These are phyloP conservation scores for Lunasporangiospora selenospora DNA, from an alignment of 192 early-diverging fungal genomes.

Conservation along the genomic window DNA sequence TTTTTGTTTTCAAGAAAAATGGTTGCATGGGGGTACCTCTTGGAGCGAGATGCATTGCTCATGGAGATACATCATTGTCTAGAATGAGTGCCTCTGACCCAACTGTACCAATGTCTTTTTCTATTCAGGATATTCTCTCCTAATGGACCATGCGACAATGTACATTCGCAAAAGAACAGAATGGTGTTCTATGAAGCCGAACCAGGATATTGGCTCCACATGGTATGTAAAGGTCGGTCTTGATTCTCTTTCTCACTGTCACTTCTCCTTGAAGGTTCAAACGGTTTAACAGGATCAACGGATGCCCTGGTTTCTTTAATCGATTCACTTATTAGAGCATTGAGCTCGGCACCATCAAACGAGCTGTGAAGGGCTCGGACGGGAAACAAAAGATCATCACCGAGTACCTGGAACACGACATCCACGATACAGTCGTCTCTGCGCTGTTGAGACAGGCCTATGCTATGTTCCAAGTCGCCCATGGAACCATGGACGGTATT, in stretches of 20 bases:
- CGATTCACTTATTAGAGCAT: constrained; percentile 20
- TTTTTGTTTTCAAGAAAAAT: not conserved
- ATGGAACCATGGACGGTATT: constrained; percentile 21
- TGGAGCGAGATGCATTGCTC: not conserved
- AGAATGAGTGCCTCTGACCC: not conserved
- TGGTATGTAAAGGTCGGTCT: constrained; percentile 47
- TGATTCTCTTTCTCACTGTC: not conserved
- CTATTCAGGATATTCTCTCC: constrained; percentile 58
- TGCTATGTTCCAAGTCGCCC: constrained; percentile 57
- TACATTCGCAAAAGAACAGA: constrained; percentile 67
- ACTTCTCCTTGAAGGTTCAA: not conserved
- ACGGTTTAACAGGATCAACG: not conserved
- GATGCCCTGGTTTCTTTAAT: not conserved
- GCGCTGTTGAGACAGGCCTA: constrained; percentile 57
- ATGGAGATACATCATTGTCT: not conserved
- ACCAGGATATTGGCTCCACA: constrained; percentile 66
- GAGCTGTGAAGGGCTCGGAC: constrained; percentile 50
- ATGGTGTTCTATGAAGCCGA: constrained; percentile 63
- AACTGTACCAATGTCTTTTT: not conserved
- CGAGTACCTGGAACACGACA: constrained; percentile 60
- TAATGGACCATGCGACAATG: constrained; percentile 57
- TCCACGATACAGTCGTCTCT: constrained; percentile 56
- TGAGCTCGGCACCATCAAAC: constrained; percentile 47
- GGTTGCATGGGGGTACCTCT: not conserved
- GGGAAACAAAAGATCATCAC: constrained; percentile 57